Conservation (phyloP, 257 asterid genomes). For the Jasminum sambac region DNA sequence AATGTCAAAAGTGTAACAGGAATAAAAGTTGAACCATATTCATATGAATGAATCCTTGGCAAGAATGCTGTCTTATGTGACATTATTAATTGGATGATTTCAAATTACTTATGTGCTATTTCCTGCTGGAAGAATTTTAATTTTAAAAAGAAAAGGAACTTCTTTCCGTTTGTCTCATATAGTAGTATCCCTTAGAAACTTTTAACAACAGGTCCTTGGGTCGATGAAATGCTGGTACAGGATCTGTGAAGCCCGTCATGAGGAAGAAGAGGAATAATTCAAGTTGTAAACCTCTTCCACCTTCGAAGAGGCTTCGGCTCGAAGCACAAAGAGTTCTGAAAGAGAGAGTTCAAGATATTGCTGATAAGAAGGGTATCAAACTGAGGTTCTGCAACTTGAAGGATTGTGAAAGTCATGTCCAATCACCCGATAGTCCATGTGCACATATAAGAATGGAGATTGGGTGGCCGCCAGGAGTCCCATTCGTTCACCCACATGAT, state of each 20-base stretch:
- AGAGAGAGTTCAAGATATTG: slow-evolving; percentile 96
- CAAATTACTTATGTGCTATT: background rate
- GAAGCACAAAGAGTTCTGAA: slow-evolving; percentile 98
- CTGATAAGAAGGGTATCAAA: slow-evolving; percentile 94
- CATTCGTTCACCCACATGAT: slow-evolving; percentile 98
- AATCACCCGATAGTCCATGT: slow-evolving; percentile 83
- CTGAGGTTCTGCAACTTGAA: slow-evolving; percentile 89
- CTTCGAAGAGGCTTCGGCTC: slow-evolving; percentile 89
- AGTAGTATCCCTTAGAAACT: slow-evolving; percentile 50
- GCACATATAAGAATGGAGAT: slow-evolving; percentile 83
- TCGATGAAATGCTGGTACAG: slow-evolving; percentile 91
- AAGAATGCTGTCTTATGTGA: background rate
- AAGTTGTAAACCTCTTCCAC: slow-evolving; percentile 88
- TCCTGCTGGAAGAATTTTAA: slow-evolving; percentile 1
- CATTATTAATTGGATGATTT: background rate
- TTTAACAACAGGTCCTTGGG: slow-evolving; percentile 78
- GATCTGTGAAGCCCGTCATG: slow-evolving; percentile 68
- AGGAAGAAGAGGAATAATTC: slow-evolving; percentile 60
- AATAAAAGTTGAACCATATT: background rate
- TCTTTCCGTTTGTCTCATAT: slow-evolving; percentile 16
- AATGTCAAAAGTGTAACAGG: background rate
- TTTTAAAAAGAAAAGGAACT: too few species aligned
- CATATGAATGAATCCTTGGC: background rate
- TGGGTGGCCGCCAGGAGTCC: slow-evolving; percentile 97
- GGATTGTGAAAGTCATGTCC: slow-evolving; percentile 93